Evolutionary conservation across 495 filamentous ascomycete genomes (phyloP).

Genomic region (Pyrenula aspistea): DNA sequence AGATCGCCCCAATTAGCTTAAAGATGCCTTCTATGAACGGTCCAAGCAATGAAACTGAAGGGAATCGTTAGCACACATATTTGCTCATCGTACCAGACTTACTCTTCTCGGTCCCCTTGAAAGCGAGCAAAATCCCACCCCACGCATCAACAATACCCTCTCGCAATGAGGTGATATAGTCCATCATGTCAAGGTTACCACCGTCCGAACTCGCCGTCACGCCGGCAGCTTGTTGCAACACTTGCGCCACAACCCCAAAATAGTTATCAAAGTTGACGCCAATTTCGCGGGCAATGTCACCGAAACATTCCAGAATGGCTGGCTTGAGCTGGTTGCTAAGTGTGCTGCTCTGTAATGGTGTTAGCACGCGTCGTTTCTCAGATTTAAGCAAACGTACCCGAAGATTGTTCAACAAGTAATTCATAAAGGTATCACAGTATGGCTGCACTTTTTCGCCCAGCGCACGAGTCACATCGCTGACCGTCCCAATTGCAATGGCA

Average conservation of each 20-base stretch:
- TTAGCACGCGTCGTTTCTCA: conserved; percentile 41
- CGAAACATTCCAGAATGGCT: conserved; percentile 93
- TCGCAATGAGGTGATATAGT: conserved; percentile 86
- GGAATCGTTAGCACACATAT: conserved; percentile 10
- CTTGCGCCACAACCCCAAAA: conserved; percentile 79
- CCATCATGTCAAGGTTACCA: conserved; percentile 76
- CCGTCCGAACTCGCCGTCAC: conserved; percentile 62
- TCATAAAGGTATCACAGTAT: conserved; percentile 96
- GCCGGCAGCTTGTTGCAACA: conserved; percentile 80
- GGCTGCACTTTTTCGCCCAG: conserved; percentile 82
- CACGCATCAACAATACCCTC: conserved; percentile 99
- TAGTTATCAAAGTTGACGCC: conserved; percentile 86
- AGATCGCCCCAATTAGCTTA: conserved; percentile 71
- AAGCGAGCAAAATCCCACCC: conserved; percentile 86
- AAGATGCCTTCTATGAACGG: conserved; percentile 82
- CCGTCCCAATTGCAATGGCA: conserved; percentile 92
- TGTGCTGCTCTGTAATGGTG: conserved; percentile 25
- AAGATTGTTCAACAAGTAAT: conserved; percentile 81
- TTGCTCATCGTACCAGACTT: conserved; percentile 3
- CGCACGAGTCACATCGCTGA: conserved; percentile 89
- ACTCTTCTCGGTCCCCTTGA: conserved; percentile 56
- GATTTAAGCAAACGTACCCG: too few species aligned
- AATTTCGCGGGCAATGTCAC: conserved; percentile 95
- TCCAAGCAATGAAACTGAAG: conserved; percentile 52
- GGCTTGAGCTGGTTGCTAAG: conserved; percentile 96